Percentiles rank a stretch among this genome's conserved stretches.
These are phyloP conservation scores for Tuber brumale DNA, from an alignment of 495 filamentous ascomycete genomes.

Conservation along the genomic window DNA sequence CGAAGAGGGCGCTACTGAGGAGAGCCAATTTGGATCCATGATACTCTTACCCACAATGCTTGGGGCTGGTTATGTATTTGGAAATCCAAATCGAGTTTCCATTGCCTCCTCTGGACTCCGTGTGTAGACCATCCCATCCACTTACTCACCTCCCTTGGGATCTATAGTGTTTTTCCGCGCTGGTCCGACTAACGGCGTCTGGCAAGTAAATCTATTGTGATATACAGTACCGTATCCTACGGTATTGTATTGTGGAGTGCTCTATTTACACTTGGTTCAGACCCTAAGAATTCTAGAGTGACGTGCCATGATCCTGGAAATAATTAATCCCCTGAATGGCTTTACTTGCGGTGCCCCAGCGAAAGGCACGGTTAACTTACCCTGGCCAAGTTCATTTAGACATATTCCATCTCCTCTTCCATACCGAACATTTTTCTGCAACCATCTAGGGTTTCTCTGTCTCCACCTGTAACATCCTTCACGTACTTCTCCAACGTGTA, in stretches of 20 bases:
- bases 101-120: not conserved
- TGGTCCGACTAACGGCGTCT: not conserved
- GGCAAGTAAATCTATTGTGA: not conserved
- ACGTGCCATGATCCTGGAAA: not conserved
- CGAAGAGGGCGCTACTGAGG: not conserved
- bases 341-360: not conserved
- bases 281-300: not conserved
- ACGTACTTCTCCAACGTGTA: constrained; percentile 59
- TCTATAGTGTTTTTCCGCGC: not conserved
- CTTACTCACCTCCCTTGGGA: not conserved
- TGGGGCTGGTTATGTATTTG: not conserved
- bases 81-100: not conserved
- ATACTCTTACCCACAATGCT: not conserved
- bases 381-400: constrained; percentile 5
- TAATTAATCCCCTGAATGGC: not conserved
- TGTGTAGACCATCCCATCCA: not conserved
- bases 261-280: not conserved
- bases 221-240: not conserved
- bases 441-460: constrained; percentile 50
- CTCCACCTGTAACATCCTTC: constrained; percentile 48
- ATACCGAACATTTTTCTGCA: constrained; percentile 49
- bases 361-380: not conserved
- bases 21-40: not conserved
- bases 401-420: constrained; percentile 38
- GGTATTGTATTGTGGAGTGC: not conserved